Base-by-base conservation (phyloP, 352 stramenopile species). In the Globisporangium radiosum region DNA sequence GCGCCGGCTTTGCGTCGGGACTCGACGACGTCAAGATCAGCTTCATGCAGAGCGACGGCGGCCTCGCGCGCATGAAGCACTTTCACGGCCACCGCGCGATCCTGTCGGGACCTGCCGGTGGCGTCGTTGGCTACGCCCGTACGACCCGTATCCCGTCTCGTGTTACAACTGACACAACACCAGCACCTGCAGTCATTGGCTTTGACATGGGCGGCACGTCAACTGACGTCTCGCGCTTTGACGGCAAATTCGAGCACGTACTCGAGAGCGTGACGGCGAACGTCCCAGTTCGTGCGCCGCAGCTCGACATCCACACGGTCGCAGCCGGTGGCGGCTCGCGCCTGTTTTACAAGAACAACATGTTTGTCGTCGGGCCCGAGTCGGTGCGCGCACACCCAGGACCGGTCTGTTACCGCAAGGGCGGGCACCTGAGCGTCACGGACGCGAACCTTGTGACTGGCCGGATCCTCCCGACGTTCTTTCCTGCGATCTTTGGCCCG, bases 141-240 rank as follows among this genome's bases (percentile, higher is more conserved):
- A 99, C 95, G 2, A 95, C 87, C 5, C 15, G 0, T 72, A 81
- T 47, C 78, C 81, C 9, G 79, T 25, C 25, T 25, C 25, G 25
- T 25, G 25, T 78, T 36, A 69, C 73, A 54, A 56, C 51, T 1
- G 59, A 70, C 3, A 47, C 54, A 36, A 59, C 59, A 7, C 52
- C 58, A 15, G 48, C 73, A 54, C 75, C 80, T 15, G 76, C 81
- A 0, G 81, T 91, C 25, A 99, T 99, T 64, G 97, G 97, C 19
- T 99, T 99, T 71, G 97, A 99, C 72, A 99, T 99, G 97, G 97
- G 97, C 40, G 97, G 97, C 2, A 99, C 97, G 1, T 98, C 88
- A 14, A 99, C 96, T 0, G 97, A 99, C 66, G 97, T 99, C 1
- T 98, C 93, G 1, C 88, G 97, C 37, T 99, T 98, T 59, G 96